Percentiles rank a stretch among this genome's conserved stretches.
Conservation (phyloP, 2,329 filamentous ascomycete genomes). For the Leptodontidium sp. region DNA sequence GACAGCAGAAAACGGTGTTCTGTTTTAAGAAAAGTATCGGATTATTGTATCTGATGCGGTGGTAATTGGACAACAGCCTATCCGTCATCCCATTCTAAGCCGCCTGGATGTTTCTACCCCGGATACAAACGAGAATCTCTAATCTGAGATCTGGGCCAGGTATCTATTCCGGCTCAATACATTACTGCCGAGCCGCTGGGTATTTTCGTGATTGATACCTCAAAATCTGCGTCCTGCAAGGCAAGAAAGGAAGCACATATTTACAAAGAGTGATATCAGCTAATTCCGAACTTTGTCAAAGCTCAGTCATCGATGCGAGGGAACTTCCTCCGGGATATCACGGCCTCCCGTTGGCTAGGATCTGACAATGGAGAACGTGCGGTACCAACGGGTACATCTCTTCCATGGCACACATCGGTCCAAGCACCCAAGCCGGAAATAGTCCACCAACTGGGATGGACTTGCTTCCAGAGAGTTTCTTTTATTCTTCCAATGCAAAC, state of each 20-base stretch:
- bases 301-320: conserved; percentile 11
- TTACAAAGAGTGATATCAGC: neutral
- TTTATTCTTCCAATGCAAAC: conserved; percentile 8
- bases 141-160: neutral
- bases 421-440: conserved; percentile 13
- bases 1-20: neutral
- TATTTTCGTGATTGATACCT: neutral
- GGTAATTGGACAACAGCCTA: neutral
- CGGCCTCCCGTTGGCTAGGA: conserved; percentile 5
- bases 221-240: conserved; percentile 6
- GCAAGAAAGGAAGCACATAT: neutral
- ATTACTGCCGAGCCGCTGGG: neutral
- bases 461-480: conserved; percentile 1
- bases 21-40: neutral
- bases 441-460: neutral
- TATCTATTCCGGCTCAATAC: neutral
- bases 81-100: neutral
- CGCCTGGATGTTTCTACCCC: neutral
- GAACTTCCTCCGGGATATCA: conserved; percentile 8
- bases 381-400: conserved; percentile 10
- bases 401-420: neutral
- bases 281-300: conserved; percentile 6
- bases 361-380: conserved; percentile 7
- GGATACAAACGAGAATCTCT: neutral
- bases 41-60: neutral